Conservation (phyloP, 139 green algal species). For the Micractinium conductrix region DNA sequence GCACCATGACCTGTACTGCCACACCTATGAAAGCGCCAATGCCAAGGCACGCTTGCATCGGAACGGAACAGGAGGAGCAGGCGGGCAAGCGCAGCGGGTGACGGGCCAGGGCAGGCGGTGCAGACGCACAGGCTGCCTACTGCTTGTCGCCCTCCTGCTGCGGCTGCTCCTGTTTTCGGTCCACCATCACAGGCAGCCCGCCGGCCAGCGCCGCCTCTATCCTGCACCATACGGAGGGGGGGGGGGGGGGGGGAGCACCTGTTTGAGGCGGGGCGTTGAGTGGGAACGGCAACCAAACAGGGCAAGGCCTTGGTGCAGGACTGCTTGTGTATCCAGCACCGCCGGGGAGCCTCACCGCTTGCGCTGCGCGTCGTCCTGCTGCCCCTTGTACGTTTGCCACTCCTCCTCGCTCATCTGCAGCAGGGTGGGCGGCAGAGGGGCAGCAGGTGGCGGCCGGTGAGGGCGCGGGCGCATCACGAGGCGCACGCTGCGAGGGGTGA, state of each 20-base stretch:
- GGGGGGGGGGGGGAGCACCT: neutral
- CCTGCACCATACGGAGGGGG: neutral
- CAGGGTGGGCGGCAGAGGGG: neutral
- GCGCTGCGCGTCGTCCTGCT: constrained; percentile 25
- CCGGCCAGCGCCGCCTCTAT: constrained; percentile 27
- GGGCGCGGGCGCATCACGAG: neutral
- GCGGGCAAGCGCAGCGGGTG: no score
- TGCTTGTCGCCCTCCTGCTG: neutral
- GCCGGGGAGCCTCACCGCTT: constrained; percentile 22
- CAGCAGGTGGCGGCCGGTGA: neutral
- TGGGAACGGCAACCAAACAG: no score
- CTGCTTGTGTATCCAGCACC: no score
- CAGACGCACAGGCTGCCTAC: no score
- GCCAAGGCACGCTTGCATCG: no score
- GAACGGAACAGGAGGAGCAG: no score
- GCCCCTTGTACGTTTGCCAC: constrained; percentile 35
- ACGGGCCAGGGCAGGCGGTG: no score
- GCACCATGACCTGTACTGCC: no score
- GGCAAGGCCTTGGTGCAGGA: no score
- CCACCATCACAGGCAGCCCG: constrained; percentile 28
- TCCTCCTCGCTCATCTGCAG: constrained; percentile 39
- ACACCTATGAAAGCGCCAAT: no score
- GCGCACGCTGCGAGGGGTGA: neutral
- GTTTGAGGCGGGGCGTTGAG: no score
- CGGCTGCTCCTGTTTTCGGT: neutral